These are phyloP conservation scores for Lachnellula suecica DNA, from an alignment of 2,329 filamentous ascomycete genomes.

Conservation along the genomic window DNA sequence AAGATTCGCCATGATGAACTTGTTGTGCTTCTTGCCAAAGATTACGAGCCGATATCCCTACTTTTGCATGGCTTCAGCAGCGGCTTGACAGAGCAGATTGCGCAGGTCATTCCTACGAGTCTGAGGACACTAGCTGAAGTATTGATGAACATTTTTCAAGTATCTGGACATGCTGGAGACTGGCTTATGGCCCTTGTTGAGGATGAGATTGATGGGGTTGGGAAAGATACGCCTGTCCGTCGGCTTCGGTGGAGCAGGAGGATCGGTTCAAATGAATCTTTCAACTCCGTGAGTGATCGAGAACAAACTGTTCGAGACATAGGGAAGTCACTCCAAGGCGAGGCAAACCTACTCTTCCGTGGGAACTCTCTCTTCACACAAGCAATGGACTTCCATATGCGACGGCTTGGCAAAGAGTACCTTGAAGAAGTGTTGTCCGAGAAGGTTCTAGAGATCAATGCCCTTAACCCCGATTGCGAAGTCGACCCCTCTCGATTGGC, in stretches of 20 bases:
- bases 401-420: slow-evolving; percentile 88
- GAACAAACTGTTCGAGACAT: slow-evolving; percentile 74
- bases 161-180: slow-evolving; percentile 77
- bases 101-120: slow-evolving; percentile 73
- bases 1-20: slow-evolving; percentile 84
- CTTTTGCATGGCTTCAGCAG: slow-evolving; percentile 82
- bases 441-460: slow-evolving; percentile 85
- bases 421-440: slow-evolving; percentile 83
- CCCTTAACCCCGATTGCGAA: slow-evolving; percentile 88
- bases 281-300: slow-evolving; percentile 61
- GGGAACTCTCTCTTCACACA: slow-evolving; percentile 95
- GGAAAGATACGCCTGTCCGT: slow-evolving; percentile 76
- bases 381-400: slow-evolving; percentile 93
- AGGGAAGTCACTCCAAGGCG: slow-evolving; percentile 75
- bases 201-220: slow-evolving; percentile 92
- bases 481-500: slow-evolving; percentile 83
- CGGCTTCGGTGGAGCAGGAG: slow-evolving; percentile 71
- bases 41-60: slow-evolving; percentile 81
- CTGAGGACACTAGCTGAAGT: slow-evolving; percentile 80
- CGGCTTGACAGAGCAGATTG: slow-evolving; percentile 81
- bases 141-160: slow-evolving; percentile 92
- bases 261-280: slow-evolving; percentile 69
- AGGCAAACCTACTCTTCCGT: slow-evolving; percentile 92
- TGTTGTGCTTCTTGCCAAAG: slow-evolving; percentile 80
- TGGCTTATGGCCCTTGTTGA: slow-evolving; percentile 94